phyloP scores from a whole-genome alignment of 164 flowering plant genomes.

The Echeveria elegans region DNA sequence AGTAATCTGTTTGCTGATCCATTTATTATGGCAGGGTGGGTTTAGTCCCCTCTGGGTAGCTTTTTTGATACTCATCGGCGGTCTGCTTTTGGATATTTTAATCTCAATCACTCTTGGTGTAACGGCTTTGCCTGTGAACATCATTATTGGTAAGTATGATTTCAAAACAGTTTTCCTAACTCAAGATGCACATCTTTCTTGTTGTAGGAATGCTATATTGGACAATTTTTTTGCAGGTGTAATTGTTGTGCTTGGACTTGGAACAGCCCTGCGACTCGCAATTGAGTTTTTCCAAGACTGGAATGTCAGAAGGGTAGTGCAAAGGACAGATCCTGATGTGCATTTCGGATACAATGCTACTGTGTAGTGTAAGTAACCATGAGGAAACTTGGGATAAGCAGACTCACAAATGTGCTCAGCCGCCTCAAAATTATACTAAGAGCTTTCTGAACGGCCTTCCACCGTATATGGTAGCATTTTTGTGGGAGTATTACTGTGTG shows the following conservation, averaged over 20 bases:
- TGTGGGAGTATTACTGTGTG: too few species aligned
- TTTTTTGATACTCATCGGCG: slow-evolving; percentile 65
- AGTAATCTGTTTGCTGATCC: neutral
- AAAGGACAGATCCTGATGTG: slow-evolving; percentile 38
- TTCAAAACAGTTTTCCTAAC: neutral
- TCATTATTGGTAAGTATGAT: slow-evolving; percentile 51
- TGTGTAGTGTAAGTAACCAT: slow-evolving; percentile 22
- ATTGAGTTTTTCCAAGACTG: slow-evolving; percentile 69
- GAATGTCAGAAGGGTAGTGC: slow-evolving; percentile 49
- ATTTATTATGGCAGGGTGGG: slow-evolving; percentile 35
- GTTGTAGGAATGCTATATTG: neutral
- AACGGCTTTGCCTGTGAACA: slow-evolving; percentile 73
- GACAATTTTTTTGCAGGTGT: slow-evolving; percentile 40
- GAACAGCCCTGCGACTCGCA: slow-evolving; percentile 65
- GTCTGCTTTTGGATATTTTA: slow-evolving; percentile 63
- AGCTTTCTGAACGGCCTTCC: neutral
- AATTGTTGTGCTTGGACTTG: slow-evolving; percentile 69
- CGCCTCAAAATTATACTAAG: neutral
- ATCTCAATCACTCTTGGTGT: slow-evolving; percentile 78
- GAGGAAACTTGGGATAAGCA: neutral
- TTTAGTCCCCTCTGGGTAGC: slow-evolving; percentile 77
- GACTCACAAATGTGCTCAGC: neutral
- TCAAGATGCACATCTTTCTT: neutral
- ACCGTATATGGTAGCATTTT: too few species aligned
- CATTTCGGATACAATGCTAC: slow-evolving; percentile 46